Evolutionary conservation across 176 grass and related monocot genomes (phyloP).

Genomic region (Hyparrhenia diplandra): DNA sequence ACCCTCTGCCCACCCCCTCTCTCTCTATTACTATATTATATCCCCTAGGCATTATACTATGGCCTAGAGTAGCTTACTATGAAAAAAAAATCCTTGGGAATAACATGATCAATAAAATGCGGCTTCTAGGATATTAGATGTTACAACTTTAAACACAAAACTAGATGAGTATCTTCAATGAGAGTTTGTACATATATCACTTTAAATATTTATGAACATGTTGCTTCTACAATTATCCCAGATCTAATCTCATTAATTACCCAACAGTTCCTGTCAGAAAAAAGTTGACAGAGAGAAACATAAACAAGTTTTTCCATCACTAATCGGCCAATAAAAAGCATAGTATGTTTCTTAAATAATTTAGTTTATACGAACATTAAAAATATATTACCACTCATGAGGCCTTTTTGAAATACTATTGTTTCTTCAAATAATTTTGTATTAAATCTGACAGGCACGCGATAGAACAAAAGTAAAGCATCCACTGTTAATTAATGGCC

Average conservation of each 20-base stretch:
- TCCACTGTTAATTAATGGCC: not conserved
- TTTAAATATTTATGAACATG: not conserved
- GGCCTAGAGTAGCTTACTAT: not conserved
- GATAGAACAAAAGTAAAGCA: not conserved
- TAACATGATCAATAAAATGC: not conserved
- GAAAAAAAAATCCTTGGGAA: not conserved
- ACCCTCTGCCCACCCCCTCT: no score
- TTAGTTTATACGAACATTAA: not conserved
- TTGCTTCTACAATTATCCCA: not conserved
- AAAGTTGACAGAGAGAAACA: not conserved
- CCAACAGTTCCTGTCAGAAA: not conserved
- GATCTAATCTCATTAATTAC: not conserved
- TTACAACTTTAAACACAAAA: not conserved
- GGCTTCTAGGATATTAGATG: not conserved
- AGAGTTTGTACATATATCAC: not conserved
- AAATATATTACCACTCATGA: not conserved
- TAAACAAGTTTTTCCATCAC: not conserved
- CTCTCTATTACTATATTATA: no score
- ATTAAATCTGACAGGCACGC: not conserved
- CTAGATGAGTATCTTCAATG: not conserved
- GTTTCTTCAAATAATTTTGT: not conserved
- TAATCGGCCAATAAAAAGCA: not conserved
- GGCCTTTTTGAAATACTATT: not conserved
- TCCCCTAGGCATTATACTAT: no score
- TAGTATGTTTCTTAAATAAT: not conserved